Percentiles rank a stretch among this genome's conserved stretches.
These are phyloP conservation scores for Royoungia palumana DNA, from an alignment of 768 basidiomycete species.

Conservation along the genomic window DNA sequence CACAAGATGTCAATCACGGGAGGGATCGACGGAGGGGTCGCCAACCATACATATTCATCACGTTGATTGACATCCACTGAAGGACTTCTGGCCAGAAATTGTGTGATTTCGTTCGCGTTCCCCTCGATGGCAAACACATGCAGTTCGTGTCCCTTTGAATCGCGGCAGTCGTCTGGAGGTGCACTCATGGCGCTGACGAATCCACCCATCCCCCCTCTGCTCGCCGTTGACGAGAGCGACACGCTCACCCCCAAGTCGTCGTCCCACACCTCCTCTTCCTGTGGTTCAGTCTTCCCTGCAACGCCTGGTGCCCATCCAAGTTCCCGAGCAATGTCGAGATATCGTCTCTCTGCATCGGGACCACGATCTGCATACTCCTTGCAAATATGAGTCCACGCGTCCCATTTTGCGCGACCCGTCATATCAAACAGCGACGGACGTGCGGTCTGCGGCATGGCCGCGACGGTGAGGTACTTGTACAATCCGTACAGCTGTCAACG, in stretches of 20 bases:
- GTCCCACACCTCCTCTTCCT: constrained; percentile 42
- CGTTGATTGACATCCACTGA: constrained; percentile 50
- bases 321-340: constrained; percentile 62
- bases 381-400: constrained; percentile 64
- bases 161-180: constrained; percentile 36
- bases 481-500: constrained; percentile 73
- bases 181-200: constrained; percentile 57
- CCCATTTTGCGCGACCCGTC: constrained; percentile 82
- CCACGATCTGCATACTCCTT: constrained; percentile 43
- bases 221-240: constrained; percentile 21
- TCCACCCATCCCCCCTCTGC: constrained; percentile 47
- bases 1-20: constrained; percentile 3
- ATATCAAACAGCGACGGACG: constrained; percentile 78
- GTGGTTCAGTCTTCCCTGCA: constrained; percentile 4
- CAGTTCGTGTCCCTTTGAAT: constrained; percentile 41
- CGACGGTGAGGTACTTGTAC: constrained; percentile 71
- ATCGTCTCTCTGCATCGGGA: constrained; percentile 56
- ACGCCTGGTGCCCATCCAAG: constrained; percentile 62
- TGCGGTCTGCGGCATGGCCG: constrained; percentile 48
- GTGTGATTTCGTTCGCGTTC: constrained; percentile 43
- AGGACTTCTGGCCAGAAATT: constrained; percentile 41
- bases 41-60: constrained; percentile 71
- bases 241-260: constrained; percentile 34
- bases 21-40: background rate
- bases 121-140: constrained; percentile 66